These are phyloP conservation scores for Arxiozyma slooffiae DNA, from an alignment of 1,139 yeast species.

Conservation along the genomic window DNA sequence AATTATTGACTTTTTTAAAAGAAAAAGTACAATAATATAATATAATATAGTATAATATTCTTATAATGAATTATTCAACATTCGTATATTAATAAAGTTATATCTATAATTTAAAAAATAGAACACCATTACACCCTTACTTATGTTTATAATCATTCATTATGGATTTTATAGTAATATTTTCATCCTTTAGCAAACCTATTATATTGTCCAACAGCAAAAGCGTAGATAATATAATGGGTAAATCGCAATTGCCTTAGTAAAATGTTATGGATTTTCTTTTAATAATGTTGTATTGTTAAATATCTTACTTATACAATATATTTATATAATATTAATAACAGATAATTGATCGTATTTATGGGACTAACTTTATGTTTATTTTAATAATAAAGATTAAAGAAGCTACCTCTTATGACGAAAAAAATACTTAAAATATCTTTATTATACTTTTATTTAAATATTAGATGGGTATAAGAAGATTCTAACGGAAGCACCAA, in stretches of 20 bases:
- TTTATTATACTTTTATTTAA: conserved; percentile 39
- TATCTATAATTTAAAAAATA: too few species aligned
- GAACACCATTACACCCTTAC: neutral
- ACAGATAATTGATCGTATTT: neutral
- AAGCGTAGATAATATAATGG: too few species aligned
- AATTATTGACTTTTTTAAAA: conserved; percentile 72
- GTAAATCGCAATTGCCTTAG: neutral
- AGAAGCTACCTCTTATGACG: neutral
- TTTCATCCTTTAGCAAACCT: neutral
- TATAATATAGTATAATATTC: conserved; percentile 10
- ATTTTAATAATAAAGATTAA: neutral
- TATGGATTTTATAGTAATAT: too few species aligned
- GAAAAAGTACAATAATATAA: conserved; percentile 48
- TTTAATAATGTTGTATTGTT: too few species aligned
- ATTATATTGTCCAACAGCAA: too few species aligned
- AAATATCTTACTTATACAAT: neutral
- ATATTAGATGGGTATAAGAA: conserved; percentile 99
- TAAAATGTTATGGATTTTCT: too few species aligned
- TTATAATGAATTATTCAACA: neutral
- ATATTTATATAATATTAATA: too few species aligned
- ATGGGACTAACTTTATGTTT: neutral
- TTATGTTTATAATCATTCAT: neutral
- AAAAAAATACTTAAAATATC: conserved; percentile 2
- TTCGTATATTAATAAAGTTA: neutral
- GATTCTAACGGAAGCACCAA: conserved; percentile 99